Base-by-base conservation (phyloP, 2,329 filamentous ascomycete species). In the Coniochaeta pulveracea region DNA sequence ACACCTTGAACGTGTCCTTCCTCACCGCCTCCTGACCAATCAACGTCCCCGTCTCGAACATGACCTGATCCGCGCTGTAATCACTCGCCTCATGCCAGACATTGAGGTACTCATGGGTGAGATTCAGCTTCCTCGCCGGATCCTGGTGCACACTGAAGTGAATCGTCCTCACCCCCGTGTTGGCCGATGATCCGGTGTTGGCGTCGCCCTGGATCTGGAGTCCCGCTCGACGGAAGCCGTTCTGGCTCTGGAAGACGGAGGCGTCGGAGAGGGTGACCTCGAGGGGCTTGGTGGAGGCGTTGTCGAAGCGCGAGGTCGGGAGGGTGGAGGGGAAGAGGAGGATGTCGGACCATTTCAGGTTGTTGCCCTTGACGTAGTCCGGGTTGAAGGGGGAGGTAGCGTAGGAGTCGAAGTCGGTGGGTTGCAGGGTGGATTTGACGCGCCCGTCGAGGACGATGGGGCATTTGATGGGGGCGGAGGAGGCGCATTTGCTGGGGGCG, bases 221-320 rank as follows among this genome's bases (percentile, higher is more conserved):
- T 1, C 61, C 61, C 4, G 55, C 60, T 27, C 61, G 52, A n/a
- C 61, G 55, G 52, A 64, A 65, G 15, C 60, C 61, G 26, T 55
- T 51, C 48, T 64, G 60, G 19, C 42, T 48, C 51, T 62, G 57
- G 50, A 64, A 65, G 47, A 64, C 54, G 47, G 56, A 60, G 34
- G 47, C 37, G 47, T 64, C 61, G 45, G 49, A 52, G 43, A 65
- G 49, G 34, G 59, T 64, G 14, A 63, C 59, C 46, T 64, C 61
- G 38, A 64, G 38, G 2, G 60, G 46, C 40, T 54, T 55, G 39
- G 51, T 47, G 19, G 42, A 50, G 16, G 38, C 50, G 29, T 40
- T 39, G 43, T 64, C 62, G 49, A 66, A 64, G 27, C 55, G 58
- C 10, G 45, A 43, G 35, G 34, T 34, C 19, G 38, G 35, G 10